Evolutionary conservation across 352 stramenopile species (phyloP).

Genomic region (Phytophthora tentaculata): DNA sequence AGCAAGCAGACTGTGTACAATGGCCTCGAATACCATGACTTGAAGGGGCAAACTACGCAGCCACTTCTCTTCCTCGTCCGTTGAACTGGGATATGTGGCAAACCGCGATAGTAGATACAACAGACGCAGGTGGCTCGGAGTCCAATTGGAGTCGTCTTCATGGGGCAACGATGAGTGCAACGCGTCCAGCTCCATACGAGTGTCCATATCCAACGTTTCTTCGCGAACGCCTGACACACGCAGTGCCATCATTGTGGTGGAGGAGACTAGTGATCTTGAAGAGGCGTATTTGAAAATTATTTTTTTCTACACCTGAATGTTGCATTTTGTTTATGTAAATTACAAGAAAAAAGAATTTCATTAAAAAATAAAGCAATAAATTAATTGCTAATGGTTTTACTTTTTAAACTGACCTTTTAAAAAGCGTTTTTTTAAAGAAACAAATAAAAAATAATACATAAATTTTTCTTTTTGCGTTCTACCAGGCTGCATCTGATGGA

Average conservation of each 20-base stretch:
- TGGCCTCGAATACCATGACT: conserved; percentile 97
- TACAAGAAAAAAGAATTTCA: no score
- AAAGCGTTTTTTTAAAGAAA: not conserved
- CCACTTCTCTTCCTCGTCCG: conserved; percentile 95
- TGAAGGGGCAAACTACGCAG: conserved; percentile 95
- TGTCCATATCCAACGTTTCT: conserved; percentile 43
- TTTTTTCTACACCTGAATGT: no score
- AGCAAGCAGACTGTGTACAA: conserved; percentile 94
- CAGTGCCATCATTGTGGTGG: conserved; percentile 11
- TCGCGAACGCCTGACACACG: conserved; percentile 35
- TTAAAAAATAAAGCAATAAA: no score
- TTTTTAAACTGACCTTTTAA: no score
- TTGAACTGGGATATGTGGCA: conserved; percentile 86
- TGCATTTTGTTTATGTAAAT: no score
- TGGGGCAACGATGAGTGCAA: not conserved
- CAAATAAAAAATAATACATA: not conserved
- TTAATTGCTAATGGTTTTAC: no score
- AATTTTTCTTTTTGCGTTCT: not conserved
- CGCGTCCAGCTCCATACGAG: conserved; percentile 11
- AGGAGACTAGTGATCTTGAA: conserved; percentile 14
- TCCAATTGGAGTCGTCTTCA: conserved; percentile 40
- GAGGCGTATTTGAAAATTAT: conserved; percentile 8
- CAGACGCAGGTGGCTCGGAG: conserved; percentile 94
- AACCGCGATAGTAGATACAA: conserved; percentile 97
- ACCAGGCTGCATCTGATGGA: no score